Percentiles rank a stretch among this genome's conserved stretches.
Evolutionary conservation across 2,329 filamentous ascomycete genomes (phyloP).

Genomic region (Colletotrichum salicis): DNA sequence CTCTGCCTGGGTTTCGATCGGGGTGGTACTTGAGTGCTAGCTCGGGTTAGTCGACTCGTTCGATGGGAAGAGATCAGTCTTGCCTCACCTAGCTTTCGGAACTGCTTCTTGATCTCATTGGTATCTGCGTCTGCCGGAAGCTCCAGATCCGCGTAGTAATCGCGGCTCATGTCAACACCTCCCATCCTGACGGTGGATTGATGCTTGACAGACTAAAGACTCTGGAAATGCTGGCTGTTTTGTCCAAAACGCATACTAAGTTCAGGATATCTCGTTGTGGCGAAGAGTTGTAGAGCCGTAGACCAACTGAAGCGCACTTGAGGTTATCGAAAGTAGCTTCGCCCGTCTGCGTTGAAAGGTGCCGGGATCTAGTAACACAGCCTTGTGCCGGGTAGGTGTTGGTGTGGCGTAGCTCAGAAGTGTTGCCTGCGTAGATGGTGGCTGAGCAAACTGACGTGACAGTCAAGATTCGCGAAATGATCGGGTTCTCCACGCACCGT

Average conservation of each 20-base stretch:
- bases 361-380: neutral
- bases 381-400: neutral
- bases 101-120: constrained; percentile 86
- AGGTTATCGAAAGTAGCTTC: neutral
- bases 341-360: neutral
- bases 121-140: constrained; percentile 73
- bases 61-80: constrained; percentile 15
- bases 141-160: constrained; percentile 89
- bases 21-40: constrained; percentile 86
- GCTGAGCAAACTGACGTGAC: constrained; percentile 8
- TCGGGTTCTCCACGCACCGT: neutral
- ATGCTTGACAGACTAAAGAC: constrained; percentile 7
- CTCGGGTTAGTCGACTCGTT: constrained; percentile 39
- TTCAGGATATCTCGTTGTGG: neutral
- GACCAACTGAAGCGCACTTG: neutral
- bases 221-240: neutral
- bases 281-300: neutral
- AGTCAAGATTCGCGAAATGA: neutral
- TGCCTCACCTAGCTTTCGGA: constrained; percentile 77
- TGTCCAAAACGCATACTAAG: constrained; percentile 21
- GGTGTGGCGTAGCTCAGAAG: neutral
- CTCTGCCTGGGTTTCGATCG: constrained; percentile 86
- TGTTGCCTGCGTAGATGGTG: neutral
- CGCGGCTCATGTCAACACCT: constrained; percentile 73
- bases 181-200: constrained; percentile 63